phyloP scores from a whole-genome alignment of 768 basidiomycete genomes.

The Podaxis carcinomalis region DNA sequence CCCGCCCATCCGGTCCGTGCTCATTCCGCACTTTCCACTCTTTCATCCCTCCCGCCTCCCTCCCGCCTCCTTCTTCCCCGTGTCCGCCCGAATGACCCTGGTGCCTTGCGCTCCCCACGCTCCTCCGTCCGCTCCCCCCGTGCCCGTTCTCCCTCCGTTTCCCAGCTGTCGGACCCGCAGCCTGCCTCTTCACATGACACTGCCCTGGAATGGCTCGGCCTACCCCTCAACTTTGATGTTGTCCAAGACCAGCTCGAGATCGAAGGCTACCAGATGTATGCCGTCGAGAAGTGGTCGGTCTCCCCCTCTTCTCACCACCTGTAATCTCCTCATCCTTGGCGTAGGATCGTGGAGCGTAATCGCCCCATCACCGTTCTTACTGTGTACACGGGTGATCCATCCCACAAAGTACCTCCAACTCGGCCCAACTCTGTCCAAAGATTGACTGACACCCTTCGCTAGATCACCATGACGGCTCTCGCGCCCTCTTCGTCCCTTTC shows the following conservation, averaged over 20 bases:
- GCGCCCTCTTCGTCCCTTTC: constrained; percentile 38
- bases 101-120: constrained; percentile 10
- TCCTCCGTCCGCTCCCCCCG: constrained; percentile 12
- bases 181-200: constrained; percentile 14
- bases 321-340: neutral
- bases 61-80: constrained; percentile 22
- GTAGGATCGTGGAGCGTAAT: constrained; percentile 65
- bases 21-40: constrained; percentile 6
- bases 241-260: constrained; percentile 45
- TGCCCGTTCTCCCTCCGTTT: constrained; percentile 21
- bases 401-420: constrained; percentile 47
- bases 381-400: constrained; percentile 74
- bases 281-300: constrained; percentile 77
- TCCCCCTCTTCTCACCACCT: neutral
- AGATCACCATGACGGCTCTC: constrained; percentile 62
- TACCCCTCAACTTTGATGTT: constrained; percentile 42
- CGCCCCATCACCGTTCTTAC: constrained; percentile 57
- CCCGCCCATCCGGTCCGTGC: constrained; percentile 4
- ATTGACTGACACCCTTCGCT: neutral
- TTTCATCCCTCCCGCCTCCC: constrained; percentile 9
- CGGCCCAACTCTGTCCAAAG: neutral
- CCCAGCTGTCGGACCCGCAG: constrained; percentile 17
- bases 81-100: constrained; percentile 7
- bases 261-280: constrained; percentile 75
- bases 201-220: constrained; percentile 35